phyloP scores from a whole-genome alignment of 176 grass and related monocot genomes.

The Bolboschoenus planiculmis region DNA sequence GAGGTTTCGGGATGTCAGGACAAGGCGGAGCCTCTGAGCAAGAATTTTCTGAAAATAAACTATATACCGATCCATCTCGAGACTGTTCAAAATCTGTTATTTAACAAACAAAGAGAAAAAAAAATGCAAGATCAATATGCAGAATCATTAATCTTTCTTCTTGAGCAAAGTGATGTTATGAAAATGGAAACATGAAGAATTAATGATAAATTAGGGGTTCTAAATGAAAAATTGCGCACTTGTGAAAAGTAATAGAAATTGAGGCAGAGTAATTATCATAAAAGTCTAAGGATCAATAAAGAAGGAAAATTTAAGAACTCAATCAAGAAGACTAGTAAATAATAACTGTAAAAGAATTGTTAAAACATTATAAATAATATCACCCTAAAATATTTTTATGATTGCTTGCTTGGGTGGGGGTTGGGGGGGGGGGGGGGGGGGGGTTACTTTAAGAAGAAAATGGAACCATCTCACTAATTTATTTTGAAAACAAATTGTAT shows the following conservation, averaged over 20 bases:
- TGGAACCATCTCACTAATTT: not conserved
- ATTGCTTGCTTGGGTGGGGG: too few species aligned
- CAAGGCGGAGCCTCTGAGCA: not conserved
- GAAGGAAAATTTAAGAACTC: not conserved
- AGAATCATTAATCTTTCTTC: not conserved
- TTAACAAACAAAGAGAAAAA: not conserved
- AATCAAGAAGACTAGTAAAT: not conserved
- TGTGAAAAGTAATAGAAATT: not conserved
- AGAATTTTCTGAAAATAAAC: conserved; percentile 15
- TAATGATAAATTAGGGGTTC: not conserved
- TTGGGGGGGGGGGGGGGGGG: too few species aligned
- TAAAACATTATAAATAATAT: not conserved
- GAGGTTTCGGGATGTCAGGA: conserved; percentile 43
- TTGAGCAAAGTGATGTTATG: not conserved
- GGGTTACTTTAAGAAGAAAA: not conserved
- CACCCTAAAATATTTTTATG: not conserved
- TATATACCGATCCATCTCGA: conserved; percentile 9
- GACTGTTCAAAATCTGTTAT: conserved; percentile 49
- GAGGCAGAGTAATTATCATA: not conserved
- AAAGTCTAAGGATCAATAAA: not conserved
- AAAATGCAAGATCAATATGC: not conserved
- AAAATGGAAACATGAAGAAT: not conserved
- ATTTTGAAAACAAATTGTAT: not conserved
- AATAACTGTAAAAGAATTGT: not conserved
- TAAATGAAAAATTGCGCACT: not conserved